Percentiles rank a stretch among this genome's conserved stretches.
Conservation (phyloP, 768 basidiomycete genomes). For the Termitomyces sp. region DNA sequence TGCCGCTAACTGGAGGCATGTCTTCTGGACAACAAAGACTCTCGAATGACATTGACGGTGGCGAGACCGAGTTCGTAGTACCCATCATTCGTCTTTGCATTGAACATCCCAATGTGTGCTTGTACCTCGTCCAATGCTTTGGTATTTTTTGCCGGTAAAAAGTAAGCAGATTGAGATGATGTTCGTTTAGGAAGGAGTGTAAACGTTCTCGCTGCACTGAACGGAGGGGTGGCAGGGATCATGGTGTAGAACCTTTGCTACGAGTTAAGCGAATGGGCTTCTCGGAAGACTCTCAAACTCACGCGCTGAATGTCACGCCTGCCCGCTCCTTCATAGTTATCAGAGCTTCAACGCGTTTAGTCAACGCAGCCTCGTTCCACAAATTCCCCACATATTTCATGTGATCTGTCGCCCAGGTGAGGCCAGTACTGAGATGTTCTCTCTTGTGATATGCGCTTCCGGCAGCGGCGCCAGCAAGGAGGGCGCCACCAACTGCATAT, state of each 20-base stretch:
- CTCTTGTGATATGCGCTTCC: slow-evolving; percentile 81
- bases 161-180: slow-evolving; percentile 45
- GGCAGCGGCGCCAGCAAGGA: slow-evolving; percentile 78
- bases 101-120: slow-evolving; percentile 90
- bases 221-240: slow-evolving; percentile 65
- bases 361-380: slow-evolving; percentile 71
- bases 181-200: slow-evolving; percentile 61
- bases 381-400: slow-evolving; percentile 84
- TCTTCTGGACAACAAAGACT: slow-evolving; percentile 37
- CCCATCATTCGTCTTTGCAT: slow-evolving; percentile 75
- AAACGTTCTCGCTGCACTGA: slow-evolving; percentile 62
- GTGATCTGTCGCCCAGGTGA: slow-evolving; percentile 78
- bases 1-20: slow-evolving; percentile 7
- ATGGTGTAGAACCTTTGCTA: slow-evolving; percentile 68
- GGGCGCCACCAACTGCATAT: slow-evolving; percentile 65
- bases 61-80: slow-evolving; percentile 82
- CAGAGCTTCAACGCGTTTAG: slow-evolving; percentile 55
- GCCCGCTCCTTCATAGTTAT: slow-evolving; percentile 52
- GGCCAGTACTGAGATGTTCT: slow-evolving; percentile 65
- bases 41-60: slow-evolving; percentile 55
- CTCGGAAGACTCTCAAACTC: slow-evolving; percentile 21
- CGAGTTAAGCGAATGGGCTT: background rate
- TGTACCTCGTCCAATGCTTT: slow-evolving; percentile 71
- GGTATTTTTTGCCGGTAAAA: slow-evolving; percentile 59
- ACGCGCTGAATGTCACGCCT: slow-evolving; percentile 73